Percentiles rank a stretch among this genome's conserved stretches.
Evolutionary conservation across 345 rosid genomes (phyloP).

Genomic region (Populus tremula): DNA sequence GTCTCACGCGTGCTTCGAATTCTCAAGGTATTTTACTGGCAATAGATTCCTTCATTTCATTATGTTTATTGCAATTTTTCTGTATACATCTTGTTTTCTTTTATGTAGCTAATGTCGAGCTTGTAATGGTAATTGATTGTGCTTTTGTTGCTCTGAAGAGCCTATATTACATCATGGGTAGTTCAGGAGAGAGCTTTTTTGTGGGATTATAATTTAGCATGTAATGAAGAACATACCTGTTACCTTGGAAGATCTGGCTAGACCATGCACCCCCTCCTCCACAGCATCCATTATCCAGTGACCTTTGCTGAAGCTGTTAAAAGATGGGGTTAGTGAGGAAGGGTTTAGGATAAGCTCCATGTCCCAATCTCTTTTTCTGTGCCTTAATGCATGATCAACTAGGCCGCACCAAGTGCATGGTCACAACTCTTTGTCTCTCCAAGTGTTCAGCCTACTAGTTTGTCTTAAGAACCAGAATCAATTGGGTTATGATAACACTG

Average conservation of each 20-base stretch:
- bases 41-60: slow-evolving; percentile 2
- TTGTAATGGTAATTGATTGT: neutral
- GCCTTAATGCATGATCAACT: too few relatives aligned
- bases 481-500: too few relatives aligned
- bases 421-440: too few relatives aligned
- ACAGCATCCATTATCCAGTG: neutral
- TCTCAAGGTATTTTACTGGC: slow-evolving; percentile 62
- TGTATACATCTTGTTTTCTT: neutral
- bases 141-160: neutral
- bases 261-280: neutral
- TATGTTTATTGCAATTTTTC: slow-evolving; percentile 10
- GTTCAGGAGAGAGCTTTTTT: neutral
- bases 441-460: too few relatives aligned
- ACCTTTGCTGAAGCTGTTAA: neutral
- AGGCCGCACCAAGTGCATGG: too few relatives aligned
- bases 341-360: neutral
- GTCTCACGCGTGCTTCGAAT: slow-evolving; percentile 80
- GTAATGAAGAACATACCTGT: neutral
- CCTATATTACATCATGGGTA: neutral
- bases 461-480: too few relatives aligned
- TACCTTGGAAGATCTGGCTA: neutral
- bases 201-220: neutral
- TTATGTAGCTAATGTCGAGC: neutral
- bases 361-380: too few relatives aligned
- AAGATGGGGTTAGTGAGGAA: neutral